Evolutionary conservation across 176 grass and related monocot species (phyloP).

Genomic region (Juncus inflexus): DNA sequence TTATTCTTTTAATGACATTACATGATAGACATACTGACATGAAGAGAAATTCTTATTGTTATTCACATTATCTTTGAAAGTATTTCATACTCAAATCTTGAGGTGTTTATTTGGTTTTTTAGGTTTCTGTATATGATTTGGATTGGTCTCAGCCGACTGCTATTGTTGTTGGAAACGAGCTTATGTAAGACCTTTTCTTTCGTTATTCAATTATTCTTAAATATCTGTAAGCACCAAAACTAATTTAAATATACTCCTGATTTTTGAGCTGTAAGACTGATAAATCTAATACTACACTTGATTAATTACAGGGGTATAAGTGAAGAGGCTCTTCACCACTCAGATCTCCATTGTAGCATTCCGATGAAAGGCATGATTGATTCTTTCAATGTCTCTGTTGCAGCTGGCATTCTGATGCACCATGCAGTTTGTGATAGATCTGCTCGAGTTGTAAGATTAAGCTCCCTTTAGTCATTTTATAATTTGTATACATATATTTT

Average conservation of each 20-base stretch:
- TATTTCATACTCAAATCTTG: too few species aligned
- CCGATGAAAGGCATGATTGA: slow-evolving; percentile 99
- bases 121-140: slow-evolving; percentile 91
- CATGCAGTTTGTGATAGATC: slow-evolving; percentile 89
- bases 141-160: slow-evolving; percentile 96
- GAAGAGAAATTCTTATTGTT: slow-evolving; percentile 3
- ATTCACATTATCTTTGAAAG: slow-evolving; percentile 26
- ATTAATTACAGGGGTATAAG: slow-evolving; percentile 70
- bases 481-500: background rate
- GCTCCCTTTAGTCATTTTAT: background rate
- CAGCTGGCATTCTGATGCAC: slow-evolving; percentile 94
- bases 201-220: slow-evolving; percentile 17
- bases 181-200: slow-evolving; percentile 44
- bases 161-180: slow-evolving; percentile 94
- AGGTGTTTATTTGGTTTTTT: slow-evolving; percentile 23
- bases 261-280: background rate
- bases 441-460: slow-evolving; percentile 62
- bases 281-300: slow-evolving; percentile 24
- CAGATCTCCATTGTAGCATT: slow-evolving; percentile 87
- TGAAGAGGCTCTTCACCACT: slow-evolving; percentile 49
- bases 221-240: slow-evolving; percentile 4
- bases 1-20: slow-evolving; percentile 10
- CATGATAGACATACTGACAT: slow-evolving; percentile 17
- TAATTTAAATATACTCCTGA: background rate
- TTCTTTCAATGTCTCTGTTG: slow-evolving; percentile 99